A percentile compares a stretch with the other conserved stretches of the same genome.
Conservation (phyloP, 352 stramenopile genomes). For the Globisporangium megalacanthum region DNA sequence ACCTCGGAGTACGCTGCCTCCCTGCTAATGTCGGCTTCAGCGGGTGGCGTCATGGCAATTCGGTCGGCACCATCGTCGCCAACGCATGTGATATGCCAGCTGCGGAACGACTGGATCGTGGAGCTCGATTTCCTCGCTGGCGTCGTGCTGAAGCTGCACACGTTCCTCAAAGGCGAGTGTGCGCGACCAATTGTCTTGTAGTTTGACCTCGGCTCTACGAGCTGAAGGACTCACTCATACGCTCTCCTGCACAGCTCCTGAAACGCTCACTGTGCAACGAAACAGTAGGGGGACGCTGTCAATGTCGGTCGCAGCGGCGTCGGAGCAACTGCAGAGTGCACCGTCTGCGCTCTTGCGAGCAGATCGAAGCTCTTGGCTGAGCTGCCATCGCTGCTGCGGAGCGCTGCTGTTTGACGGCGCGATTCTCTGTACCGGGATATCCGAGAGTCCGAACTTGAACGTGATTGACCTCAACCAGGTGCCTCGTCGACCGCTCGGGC, state of each 20-base stretch:
- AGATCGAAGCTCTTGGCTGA: constrained; percentile 45
- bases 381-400: constrained; percentile 39
- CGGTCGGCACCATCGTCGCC: constrained; percentile 24
- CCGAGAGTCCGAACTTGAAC: constrained; percentile 32
- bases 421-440: constrained; percentile 43
- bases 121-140: constrained; percentile 39
- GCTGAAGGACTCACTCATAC: background rate
- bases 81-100: constrained; percentile 49
- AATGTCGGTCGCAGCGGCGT: constrained; percentile 26
- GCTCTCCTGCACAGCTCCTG: background rate
- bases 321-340: constrained; percentile 16
- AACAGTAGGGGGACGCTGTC: constrained; percentile 1
- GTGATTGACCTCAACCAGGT: constrained; percentile 51
- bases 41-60: constrained; percentile 35
- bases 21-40: constrained; percentile 23
- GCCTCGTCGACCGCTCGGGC: constrained; percentile 1
- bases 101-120: constrained; percentile 71
- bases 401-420: constrained; percentile 44
- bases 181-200: background rate
- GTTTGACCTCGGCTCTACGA: background rate
- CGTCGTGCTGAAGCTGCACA: constrained; percentile 47
- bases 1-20: constrained; percentile 11
- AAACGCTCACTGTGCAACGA: background rate
- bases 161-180: constrained; percentile 37
- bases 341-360: background rate